Evolutionary conservation across 2,329 filamentous ascomycete species (phyloP).

Genomic region (Ophiostoma pallidulum): DNA sequence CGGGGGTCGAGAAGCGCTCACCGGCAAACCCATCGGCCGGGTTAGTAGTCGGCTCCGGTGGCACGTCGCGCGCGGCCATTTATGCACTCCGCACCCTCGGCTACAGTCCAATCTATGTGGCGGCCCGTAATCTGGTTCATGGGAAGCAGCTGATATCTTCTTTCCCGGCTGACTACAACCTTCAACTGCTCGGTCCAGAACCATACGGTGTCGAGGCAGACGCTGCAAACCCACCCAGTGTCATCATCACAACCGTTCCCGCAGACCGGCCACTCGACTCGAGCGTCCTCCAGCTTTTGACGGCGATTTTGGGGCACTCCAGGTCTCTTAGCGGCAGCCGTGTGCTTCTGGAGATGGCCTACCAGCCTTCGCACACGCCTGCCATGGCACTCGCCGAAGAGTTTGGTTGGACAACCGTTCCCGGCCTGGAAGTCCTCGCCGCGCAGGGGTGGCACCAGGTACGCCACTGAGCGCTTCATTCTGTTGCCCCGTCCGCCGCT

Average conservation of each 20-base stretch:
- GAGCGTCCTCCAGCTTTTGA: slow-evolving; percentile 56
- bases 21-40: slow-evolving; percentile 39
- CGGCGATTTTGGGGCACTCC: slow-evolving; percentile 37
- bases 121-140: slow-evolving; percentile 65
- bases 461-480: slow-evolving; percentile 31
- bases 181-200: slow-evolving; percentile 51
- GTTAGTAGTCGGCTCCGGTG: slow-evolving; percentile 82
- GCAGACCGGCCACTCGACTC: slow-evolving; percentile 76
- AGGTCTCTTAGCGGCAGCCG: slow-evolving; percentile 29
- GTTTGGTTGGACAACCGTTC: slow-evolving; percentile 71
- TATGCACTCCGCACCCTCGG: slow-evolving; percentile 78
- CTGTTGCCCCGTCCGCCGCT: background rate
- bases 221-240: slow-evolving; percentile 44
- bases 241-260: slow-evolving; percentile 85
- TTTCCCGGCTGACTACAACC: slow-evolving; percentile 65
- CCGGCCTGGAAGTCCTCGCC: slow-evolving; percentile 79
- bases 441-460: slow-evolving; percentile 87
- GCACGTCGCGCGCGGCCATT: slow-evolving; percentile 84
- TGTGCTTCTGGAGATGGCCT: slow-evolving; percentile 89
- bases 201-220: slow-evolving; percentile 34
- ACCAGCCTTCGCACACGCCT: slow-evolving; percentile 75
- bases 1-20: slow-evolving; percentile 44
- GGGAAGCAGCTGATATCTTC: slow-evolving; percentile 56
- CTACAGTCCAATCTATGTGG: slow-evolving; percentile 77
- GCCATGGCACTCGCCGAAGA: slow-evolving; percentile 76